Evolutionary conservation across 2,329 filamentous ascomycete species (phyloP).

Genomic region (Macrophomina phaseolina): DNA sequence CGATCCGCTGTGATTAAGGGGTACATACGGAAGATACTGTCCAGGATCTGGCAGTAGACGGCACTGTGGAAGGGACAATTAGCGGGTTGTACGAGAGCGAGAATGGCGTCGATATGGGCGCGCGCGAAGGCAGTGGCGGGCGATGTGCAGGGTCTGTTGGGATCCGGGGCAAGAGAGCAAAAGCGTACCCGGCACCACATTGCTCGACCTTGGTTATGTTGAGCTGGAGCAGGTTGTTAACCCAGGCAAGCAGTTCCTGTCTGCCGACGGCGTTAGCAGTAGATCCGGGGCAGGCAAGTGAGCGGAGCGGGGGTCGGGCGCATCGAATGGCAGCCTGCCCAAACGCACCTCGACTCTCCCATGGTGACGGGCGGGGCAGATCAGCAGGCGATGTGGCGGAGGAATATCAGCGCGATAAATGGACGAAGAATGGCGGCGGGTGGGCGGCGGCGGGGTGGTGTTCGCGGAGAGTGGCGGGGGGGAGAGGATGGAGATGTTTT

Average conservation of each 20-base stretch:
- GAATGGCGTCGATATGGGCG: no score
- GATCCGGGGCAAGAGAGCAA: conserved; percentile 30
- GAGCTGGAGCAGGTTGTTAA: conserved; percentile 96
- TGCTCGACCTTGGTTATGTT: conserved; percentile 99
- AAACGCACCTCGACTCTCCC: conserved; percentile 67
- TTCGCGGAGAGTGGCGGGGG: neutral
- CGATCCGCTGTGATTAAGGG: conserved; percentile 7
- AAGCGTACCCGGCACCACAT: conserved; percentile 89
- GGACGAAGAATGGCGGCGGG: neutral
- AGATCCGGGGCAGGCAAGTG: conserved; percentile 31
- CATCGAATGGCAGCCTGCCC: conserved; percentile 7
- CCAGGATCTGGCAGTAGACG: conserved; percentile 95
- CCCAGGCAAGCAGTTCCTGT: conserved; percentile 95
- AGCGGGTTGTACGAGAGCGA: neutral
- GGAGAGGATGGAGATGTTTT: conserved; percentile 18
- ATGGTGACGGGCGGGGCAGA: conserved; percentile 43
- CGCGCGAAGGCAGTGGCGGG: neutral
- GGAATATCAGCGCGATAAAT: neutral
- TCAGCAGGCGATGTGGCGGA: neutral
- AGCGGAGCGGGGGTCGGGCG: conserved; percentile 30
- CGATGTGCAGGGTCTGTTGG: conserved; percentile 29
- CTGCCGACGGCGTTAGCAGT: conserved; percentile 53
- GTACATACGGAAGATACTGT: conserved; percentile 85
- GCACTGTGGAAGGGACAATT: conserved; percentile 63
- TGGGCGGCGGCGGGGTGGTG: conserved; percentile 10